Evolutionary conservation across 2,329 filamentous ascomycete species (phyloP).

Genomic region (Colletotrichum graminicola): DNA sequence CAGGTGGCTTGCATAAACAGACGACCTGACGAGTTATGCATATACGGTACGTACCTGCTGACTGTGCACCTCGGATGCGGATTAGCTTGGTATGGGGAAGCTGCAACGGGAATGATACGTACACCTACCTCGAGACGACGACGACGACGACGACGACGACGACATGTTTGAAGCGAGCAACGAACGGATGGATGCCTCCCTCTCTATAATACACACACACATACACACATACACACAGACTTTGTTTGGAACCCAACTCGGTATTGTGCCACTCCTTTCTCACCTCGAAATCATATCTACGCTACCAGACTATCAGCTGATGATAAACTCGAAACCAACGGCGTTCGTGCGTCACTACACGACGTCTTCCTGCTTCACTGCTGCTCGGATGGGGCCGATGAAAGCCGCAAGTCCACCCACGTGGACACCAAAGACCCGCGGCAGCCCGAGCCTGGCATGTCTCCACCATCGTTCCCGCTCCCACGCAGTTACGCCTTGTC

Average conservation of each 20-base stretch:
- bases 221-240: not conserved
- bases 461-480: not conserved
- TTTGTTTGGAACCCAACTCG: not conserved
- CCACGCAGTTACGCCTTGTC: constrained; percentile 1
- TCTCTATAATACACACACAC: not conserved
- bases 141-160: too few species aligned
- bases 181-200: too few species aligned
- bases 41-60: not conserved
- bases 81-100: not conserved
- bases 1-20: constrained; percentile 4
- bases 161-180: too few species aligned
- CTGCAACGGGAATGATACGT: not conserved
- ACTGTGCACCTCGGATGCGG: not conserved
- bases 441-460: constrained; percentile 6
- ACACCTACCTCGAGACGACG: not conserved
- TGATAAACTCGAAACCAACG: constrained; percentile 6
- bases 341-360: constrained; percentile 14
- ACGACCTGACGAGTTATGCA: too few species aligned
- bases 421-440: constrained; percentile 25
- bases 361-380: not conserved
- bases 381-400: constrained; percentile 21
- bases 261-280: not conserved
- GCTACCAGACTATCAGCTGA: constrained; percentile 9
- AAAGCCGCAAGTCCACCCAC: constrained; percentile 24
- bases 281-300: not conserved